Conservation (phyloP, 345 rosid genomes). For the Draba incana region DNA sequence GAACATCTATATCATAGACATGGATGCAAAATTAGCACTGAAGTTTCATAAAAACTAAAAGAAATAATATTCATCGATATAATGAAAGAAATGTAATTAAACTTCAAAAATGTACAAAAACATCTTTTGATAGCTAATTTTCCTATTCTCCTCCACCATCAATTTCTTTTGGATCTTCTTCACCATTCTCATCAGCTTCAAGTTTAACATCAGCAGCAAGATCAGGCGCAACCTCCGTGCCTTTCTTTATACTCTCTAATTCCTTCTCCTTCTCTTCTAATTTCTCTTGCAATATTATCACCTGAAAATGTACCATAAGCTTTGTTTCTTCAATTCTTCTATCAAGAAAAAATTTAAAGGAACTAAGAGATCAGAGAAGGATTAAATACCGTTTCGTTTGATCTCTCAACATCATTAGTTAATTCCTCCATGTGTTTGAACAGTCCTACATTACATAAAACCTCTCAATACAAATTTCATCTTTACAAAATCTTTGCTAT, state of each 20-base stretch:
- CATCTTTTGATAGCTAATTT: constrained; percentile 29
- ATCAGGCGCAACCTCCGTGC: constrained; percentile 44
- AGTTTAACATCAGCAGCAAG: constrained; percentile 33
- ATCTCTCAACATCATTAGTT: constrained; percentile 80
- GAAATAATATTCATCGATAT: constrained; percentile 1
- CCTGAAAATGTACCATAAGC: constrained; percentile 46
- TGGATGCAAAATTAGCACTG: constrained; percentile 1
- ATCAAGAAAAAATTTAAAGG: background rate
- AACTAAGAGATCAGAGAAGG: constrained; percentile 6
- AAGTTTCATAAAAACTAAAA: background rate
- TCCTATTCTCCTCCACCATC: constrained; percentile 37
- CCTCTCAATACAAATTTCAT: constrained; percentile 17
- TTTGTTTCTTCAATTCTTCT: constrained; percentile 6
- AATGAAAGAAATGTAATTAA: constrained; percentile 24
- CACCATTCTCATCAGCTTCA: constrained; percentile 40
- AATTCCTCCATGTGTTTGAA: constrained; percentile 73
- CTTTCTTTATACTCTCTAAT: constrained; percentile 51
- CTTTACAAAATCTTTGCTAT: constrained; percentile 1
- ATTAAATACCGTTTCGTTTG: constrained; percentile 73
- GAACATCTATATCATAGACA: background rate
- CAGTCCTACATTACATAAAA: constrained; percentile 54
- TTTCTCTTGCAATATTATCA: constrained; percentile 69
- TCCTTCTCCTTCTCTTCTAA: constrained; percentile 70
- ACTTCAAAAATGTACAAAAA: constrained; percentile 33
- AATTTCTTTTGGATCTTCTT: constrained; percentile 38